Conservation (phyloP, 2,329 filamentous ascomycete genomes). For the Tolypocladium cylindrosporum region DNA sequence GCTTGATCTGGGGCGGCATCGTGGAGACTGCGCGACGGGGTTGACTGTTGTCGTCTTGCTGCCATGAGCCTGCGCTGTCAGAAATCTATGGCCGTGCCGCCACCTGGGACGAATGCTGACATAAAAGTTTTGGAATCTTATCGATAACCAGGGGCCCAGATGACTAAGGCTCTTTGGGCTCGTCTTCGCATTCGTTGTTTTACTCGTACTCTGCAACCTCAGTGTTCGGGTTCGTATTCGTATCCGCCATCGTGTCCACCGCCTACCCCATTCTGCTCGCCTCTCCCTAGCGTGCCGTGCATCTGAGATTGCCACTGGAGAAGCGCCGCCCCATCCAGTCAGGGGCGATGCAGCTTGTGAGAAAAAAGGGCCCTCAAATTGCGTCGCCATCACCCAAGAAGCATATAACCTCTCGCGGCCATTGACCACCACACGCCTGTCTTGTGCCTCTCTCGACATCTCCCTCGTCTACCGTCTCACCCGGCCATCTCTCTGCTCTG, state of each 20-base stretch:
- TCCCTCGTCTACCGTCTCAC: constrained; percentile 3
- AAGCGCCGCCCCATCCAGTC: neutral
- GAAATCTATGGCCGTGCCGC: neutral
- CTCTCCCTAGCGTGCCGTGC: neutral
- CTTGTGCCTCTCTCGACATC: neutral
- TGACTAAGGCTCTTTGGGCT: neutral
- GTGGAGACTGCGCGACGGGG: neutral
- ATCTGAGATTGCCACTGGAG: constrained; percentile 3
- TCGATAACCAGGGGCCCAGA: neutral
- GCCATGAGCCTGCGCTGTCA: neutral
- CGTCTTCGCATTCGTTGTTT: neutral
- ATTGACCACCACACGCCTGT: neutral
- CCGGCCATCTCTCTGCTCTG: constrained; percentile 5
- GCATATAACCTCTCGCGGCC: constrained; percentile 1
- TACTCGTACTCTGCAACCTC: no score
- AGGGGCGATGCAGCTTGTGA: neutral
- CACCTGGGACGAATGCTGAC: neutral
- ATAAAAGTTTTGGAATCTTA: neutral
- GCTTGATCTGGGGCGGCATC: constrained; percentile 90
- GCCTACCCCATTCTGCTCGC: neutral
- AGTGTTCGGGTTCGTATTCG: constrained; percentile 9
- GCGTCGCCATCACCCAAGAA: neutral
- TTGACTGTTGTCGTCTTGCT: neutral
- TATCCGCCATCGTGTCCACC: neutral
- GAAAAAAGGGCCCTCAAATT: constrained; percentile 2